Conservation (phyloP, 257 asterid genomes). For the Lycium ferocissimum region DNA sequence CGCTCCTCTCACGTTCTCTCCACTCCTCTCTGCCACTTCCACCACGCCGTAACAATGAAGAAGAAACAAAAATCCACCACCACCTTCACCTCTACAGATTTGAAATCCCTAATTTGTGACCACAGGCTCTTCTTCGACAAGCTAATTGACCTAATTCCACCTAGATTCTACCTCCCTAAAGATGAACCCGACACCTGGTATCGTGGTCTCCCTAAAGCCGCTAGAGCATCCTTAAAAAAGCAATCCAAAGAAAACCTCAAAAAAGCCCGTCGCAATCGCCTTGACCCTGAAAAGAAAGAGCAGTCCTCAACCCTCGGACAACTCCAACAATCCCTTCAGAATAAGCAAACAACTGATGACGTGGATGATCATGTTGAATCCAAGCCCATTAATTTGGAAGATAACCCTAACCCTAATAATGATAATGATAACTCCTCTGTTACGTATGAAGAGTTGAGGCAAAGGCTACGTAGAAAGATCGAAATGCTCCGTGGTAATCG, state of each 20-base stretch:
- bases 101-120: constrained; percentile 50
- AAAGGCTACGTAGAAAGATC: constrained; percentile 65
- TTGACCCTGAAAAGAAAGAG: constrained; percentile 72
- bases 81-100: constrained; percentile 34
- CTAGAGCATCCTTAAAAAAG: constrained; percentile 72
- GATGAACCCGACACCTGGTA: constrained; percentile 74
- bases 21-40: too few species aligned
- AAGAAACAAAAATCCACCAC: background rate
- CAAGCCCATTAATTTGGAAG: constrained; percentile 38
- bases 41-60: constrained; percentile 30
- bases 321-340: constrained; percentile 48
- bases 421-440: constrained; percentile 46
- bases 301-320: constrained; percentile 56
- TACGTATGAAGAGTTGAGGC: constrained; percentile 78
- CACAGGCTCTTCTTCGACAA: constrained; percentile 68
- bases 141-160: constrained; percentile 72
- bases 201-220: constrained; percentile 80
- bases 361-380: background rate
- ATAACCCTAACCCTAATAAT: constrained; percentile 36
- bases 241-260: constrained; percentile 67
- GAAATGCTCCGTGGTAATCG: constrained; percentile 74
- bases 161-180: constrained; percentile 71
- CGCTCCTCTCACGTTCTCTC: too few species aligned
- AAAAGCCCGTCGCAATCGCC: constrained; percentile 79
- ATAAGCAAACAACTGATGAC: background rate